Conservation (phyloP, 352 stramenopile genomes). For the Globisporangium irregulare region DNA sequence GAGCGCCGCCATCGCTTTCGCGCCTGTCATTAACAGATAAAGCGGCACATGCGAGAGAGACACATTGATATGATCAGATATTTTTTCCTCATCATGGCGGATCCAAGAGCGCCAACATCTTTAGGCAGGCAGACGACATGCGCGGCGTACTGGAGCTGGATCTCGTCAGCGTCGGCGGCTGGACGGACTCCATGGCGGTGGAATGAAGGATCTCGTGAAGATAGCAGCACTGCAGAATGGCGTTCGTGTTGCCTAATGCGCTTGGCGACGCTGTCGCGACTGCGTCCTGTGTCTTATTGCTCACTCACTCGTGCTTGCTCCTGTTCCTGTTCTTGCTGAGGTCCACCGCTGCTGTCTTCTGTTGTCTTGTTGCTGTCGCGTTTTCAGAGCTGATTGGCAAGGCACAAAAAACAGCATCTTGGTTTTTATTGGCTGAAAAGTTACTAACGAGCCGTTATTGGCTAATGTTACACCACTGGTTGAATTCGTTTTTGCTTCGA, state of each 20-base stretch:
- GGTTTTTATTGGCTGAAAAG: no score
- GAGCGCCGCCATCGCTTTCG: constrained; percentile 16
- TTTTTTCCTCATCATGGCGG: not conserved
- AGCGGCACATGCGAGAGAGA: not conserved
- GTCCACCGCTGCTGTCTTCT: not conserved
- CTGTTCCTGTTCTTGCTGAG: not conserved
- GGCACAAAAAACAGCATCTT: no score
- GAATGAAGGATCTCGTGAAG: not conserved
- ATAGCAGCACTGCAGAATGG: not conserved
- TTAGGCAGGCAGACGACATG: not conserved
- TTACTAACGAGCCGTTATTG: no score
- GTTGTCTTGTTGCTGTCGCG: not conserved
- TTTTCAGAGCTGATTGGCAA: not conserved
- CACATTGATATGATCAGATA: not conserved
- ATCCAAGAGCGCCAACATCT: not conserved
- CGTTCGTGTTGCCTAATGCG: not conserved
- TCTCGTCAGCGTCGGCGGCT: constrained; percentile 2
- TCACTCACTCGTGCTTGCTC: not conserved
- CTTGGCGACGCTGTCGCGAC: not conserved
- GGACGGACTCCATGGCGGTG: not conserved
- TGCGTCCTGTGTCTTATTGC: not conserved
- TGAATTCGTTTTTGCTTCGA: no score
- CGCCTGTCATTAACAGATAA: not conserved
- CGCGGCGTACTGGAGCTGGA: constrained; percentile 11
- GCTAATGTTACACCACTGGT: no score